Conservation (phyloP, 495 filamentous ascomycete genomes). For the Aspergillus incahuasiensis region DNA sequence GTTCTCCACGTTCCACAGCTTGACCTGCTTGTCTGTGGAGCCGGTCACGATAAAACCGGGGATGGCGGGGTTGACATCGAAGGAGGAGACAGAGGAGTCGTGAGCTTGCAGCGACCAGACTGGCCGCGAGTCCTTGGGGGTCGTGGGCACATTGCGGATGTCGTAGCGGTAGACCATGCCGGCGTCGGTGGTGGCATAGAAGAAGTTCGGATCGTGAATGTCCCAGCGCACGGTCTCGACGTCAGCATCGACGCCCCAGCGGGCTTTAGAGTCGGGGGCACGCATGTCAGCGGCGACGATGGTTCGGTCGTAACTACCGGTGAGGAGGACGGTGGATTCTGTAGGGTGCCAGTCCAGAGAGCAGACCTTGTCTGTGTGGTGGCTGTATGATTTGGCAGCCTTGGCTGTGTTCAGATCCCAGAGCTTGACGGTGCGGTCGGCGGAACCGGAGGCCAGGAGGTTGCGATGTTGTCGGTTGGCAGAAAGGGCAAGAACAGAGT, state of each 20-base stretch:
- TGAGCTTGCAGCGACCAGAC: slow-evolving; percentile 95
- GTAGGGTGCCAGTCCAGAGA: slow-evolving; percentile 86
- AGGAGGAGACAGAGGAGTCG: slow-evolving; percentile 88
- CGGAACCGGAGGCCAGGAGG: slow-evolving; percentile 91
- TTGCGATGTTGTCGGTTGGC: slow-evolving; percentile 91
- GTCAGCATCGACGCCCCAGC: slow-evolving; percentile 91
- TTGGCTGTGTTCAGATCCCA: slow-evolving; percentile 91
- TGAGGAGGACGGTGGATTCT: slow-evolving; percentile 82
- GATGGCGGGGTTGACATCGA: slow-evolving; percentile 83
- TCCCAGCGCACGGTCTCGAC: slow-evolving; percentile 92
- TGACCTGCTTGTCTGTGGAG: slow-evolving; percentile 87
- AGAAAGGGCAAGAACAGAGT: slow-evolving; percentile 84
- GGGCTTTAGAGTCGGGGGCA: slow-evolving; percentile 72
- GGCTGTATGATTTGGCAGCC: slow-evolving; percentile 88
- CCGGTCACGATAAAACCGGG: slow-evolving; percentile 92
- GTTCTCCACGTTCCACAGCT: slow-evolving; percentile 90
- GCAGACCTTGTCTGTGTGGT: slow-evolving; percentile 95
- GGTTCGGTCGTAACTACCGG: slow-evolving; percentile 90
- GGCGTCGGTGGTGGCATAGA: slow-evolving; percentile 91
- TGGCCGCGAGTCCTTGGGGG: slow-evolving; percentile 69
- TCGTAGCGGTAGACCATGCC: slow-evolving; percentile 89
- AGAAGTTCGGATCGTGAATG: slow-evolving; percentile 83
- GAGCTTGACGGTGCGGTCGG: slow-evolving; percentile 93
- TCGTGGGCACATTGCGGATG: slow-evolving; percentile 61
- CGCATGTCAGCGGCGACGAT: slow-evolving; percentile 91